Evolutionary conservation across 805 yeast genomes (phyloP).

Genomic region (Wickerhamomyces queroliae): DNA sequence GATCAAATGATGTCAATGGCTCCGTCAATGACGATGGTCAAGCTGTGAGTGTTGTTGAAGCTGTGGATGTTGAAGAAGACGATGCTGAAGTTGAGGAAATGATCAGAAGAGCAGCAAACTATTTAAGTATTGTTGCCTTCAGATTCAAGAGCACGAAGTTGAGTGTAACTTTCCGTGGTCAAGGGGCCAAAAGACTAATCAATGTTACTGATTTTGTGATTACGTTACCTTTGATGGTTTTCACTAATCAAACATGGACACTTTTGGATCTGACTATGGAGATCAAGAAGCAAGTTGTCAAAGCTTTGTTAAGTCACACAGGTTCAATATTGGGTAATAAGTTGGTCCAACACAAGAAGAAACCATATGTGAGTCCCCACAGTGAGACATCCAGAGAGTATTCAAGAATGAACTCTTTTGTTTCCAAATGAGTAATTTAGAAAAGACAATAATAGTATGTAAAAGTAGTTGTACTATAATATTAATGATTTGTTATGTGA

Average conservation of each 20-base stretch:
- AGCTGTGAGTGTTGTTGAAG: background rate
- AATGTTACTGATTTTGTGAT: constrained; percentile 74
- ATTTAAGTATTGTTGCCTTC: constrained; percentile 60
- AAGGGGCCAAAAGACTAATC: constrained; percentile 59
- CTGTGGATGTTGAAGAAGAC: constrained; percentile 1
- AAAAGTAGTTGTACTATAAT: too few species aligned
- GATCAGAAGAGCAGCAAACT: constrained; percentile 71
- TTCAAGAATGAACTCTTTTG: background rate
- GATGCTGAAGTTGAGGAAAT: constrained; percentile 47
- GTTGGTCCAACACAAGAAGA: constrained; percentile 35
- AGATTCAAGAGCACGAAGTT: constrained; percentile 45
- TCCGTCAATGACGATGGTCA: constrained; percentile 1
- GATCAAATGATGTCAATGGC: constrained; percentile 6
- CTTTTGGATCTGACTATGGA: constrained; percentile 57
- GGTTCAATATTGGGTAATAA: constrained; percentile 81
- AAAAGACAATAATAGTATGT: too few species aligned
- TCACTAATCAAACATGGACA: constrained; percentile 66
- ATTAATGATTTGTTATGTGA: too few species aligned
- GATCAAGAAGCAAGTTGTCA: constrained; percentile 58
- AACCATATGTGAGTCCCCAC: constrained; percentile 16
- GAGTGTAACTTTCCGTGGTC: constrained; percentile 72
- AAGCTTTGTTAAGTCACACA: constrained; percentile 53
- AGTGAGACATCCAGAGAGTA: constrained; percentile 16
- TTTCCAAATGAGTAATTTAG: background rate
- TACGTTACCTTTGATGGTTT: constrained; percentile 53